phyloP scores from a whole-genome alignment of 2,329 filamentous ascomycete species.

The Botrytis sinoallii region DNA sequence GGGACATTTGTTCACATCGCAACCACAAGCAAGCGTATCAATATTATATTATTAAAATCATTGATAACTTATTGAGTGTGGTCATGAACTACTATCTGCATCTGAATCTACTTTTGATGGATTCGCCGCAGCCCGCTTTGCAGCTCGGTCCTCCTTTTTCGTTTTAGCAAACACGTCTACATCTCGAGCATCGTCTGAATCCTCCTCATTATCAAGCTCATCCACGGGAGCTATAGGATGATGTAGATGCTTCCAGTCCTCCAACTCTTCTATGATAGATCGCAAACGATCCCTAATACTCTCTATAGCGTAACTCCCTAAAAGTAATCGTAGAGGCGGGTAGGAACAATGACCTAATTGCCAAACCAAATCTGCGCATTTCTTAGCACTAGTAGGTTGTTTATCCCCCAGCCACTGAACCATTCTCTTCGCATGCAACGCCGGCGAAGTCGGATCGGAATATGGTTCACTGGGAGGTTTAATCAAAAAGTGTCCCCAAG shows the following conservation, averaged over 20 bases:
- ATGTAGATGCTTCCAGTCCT: constrained; percentile 87
- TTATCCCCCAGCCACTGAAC: constrained; percentile 92
- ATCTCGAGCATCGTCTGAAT: constrained; percentile 14
- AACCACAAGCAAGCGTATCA: background rate
- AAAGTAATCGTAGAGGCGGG: constrained; percentile 78
- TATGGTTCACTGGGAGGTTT: constrained; percentile 84
- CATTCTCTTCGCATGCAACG: constrained; percentile 84
- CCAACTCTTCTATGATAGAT: constrained; percentile 90
- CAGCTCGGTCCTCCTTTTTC: constrained; percentile 2
- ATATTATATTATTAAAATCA: background rate
- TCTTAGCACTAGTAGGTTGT: constrained; percentile 88
- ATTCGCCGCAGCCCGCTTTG: background rate
- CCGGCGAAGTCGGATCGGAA: constrained; percentile 71
- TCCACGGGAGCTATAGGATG: constrained; percentile 52
- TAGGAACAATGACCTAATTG: constrained; percentile 93
- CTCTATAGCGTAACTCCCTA: constrained; percentile 93
- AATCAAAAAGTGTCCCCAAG: constrained; percentile 90
- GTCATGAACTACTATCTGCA: background rate
- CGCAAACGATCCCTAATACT: constrained; percentile 87
- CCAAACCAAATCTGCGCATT: constrained; percentile 92
- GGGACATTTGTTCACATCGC: background rate
- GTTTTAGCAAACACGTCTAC: background rate
- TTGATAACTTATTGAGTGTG: background rate
- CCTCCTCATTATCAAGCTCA: constrained; percentile 30
- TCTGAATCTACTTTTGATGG: background rate